These are phyloP conservation scores for Teratosphaeria nubilosa DNA, from an alignment of 2,329 filamentous ascomycete species.

Conservation along the genomic window DNA sequence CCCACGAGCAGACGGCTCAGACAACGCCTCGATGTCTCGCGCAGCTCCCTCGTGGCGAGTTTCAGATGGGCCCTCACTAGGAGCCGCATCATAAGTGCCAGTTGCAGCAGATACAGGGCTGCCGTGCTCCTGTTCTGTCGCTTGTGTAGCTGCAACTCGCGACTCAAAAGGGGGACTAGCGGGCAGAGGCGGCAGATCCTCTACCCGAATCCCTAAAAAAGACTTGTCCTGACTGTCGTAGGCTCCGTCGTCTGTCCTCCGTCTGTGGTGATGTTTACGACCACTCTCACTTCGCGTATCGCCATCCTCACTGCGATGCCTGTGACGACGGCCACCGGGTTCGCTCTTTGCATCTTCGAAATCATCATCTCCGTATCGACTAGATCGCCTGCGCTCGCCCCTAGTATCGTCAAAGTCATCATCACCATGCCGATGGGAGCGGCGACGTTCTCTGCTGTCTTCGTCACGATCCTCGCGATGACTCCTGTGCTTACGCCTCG, in stretches of 20 bases:
- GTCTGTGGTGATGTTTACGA: slow-evolving; percentile 15
- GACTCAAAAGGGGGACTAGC: slow-evolving; percentile 17
- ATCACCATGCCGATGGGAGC: slow-evolving; percentile 13
- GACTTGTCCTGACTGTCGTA: slow-evolving; percentile 32
- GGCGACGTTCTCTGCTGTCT: slow-evolving; percentile 15
- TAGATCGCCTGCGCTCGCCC: slow-evolving; percentile 14
- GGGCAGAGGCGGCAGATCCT: slow-evolving; percentile 44
- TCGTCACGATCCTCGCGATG: slow-evolving; percentile 11
- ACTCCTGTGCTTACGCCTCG: slow-evolving; percentile 10
- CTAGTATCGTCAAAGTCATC: slow-evolving; percentile 8
- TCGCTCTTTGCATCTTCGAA: slow-evolving; percentile 12
- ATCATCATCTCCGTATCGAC: slow-evolving; percentile 13
- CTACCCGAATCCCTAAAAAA: slow-evolving; percentile 58
- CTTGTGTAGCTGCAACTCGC: slow-evolving; percentile 15
- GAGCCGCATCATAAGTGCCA: slow-evolving; percentile 7
- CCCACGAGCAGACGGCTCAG: background rate
- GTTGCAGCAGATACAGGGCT: slow-evolving; percentile 21
- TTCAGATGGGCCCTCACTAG: background rate
- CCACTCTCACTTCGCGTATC: slow-evolving; percentile 9
- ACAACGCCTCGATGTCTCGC: background rate
- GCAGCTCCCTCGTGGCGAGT: background rate
- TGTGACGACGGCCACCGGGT: slow-evolving; percentile 6
- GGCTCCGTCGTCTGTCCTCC: slow-evolving; percentile 14
- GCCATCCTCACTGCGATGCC: slow-evolving; percentile 7
- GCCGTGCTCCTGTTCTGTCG: slow-evolving; percentile 23